These are phyloP conservation scores for Asterochloris sp. DNA, from an alignment of 139 green algal species.

Conservation along the genomic window DNA sequence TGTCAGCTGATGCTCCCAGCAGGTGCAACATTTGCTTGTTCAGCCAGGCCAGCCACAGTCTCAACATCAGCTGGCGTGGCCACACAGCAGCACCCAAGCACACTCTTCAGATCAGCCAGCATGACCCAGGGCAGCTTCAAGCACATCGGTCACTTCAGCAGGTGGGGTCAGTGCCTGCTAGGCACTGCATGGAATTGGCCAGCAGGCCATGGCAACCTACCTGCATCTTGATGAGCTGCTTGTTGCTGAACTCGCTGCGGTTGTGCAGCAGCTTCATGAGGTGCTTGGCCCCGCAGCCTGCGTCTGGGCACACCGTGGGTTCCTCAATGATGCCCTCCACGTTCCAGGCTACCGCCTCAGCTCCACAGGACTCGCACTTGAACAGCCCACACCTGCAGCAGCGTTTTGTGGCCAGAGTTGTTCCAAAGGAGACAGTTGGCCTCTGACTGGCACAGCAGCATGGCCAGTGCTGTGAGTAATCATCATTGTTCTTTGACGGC, in stretches of 20 bases:
- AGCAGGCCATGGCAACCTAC: background rate
- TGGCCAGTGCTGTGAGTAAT: too few species aligned
- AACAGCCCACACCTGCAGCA: slow-evolving; percentile 27
- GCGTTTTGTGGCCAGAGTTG: background rate
- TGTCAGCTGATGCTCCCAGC: background rate
- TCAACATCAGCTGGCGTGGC: too few species aligned
- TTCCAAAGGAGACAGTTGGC: too few species aligned
- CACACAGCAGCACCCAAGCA: too few species aligned
- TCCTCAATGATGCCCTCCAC: slow-evolving; percentile 74
- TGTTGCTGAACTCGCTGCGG: slow-evolving; percentile 81
- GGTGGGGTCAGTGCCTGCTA: background rate
- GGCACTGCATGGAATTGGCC: background rate
- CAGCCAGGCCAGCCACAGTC: too few species aligned
- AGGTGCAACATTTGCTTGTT: background rate
- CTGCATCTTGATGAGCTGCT: slow-evolving; percentile 81
- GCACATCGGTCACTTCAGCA: too few species aligned
- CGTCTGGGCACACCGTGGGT: slow-evolving; percentile 61
- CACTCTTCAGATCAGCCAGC: too few species aligned
- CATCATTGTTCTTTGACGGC: too few species aligned
- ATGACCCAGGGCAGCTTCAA: slow-evolving; percentile 1
- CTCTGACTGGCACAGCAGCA: too few species aligned
- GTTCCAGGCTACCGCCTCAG: slow-evolving; percentile 33
- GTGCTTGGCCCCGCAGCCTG: slow-evolving; percentile 46
- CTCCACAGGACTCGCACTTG: slow-evolving; percentile 32
- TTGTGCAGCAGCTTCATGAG: slow-evolving; percentile 83